Percentiles rank a stretch among this genome's conserved stretches.
phyloP scores from a whole-genome alignment of 352 stramenopile genomes.

The Pseudoperonospora humuli region DNA sequence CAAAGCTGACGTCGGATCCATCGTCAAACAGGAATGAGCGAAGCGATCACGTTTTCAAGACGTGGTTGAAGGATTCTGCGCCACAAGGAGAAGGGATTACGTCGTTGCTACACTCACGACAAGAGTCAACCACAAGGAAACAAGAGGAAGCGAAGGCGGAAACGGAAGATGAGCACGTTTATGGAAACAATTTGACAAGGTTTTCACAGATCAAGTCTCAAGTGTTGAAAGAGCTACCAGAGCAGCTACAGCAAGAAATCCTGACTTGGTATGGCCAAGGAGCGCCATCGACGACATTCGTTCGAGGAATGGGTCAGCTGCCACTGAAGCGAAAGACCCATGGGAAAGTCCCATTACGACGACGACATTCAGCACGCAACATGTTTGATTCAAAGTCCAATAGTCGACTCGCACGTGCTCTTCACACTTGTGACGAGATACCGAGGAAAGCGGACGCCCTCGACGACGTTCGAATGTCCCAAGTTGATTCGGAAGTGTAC shows the following conservation, averaged over 20 bases:
- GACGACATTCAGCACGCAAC: slow-evolving; percentile 17
- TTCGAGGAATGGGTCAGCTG: not conserved
- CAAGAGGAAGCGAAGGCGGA: slow-evolving; percentile 8
- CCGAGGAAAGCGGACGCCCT: slow-evolving; percentile 26
- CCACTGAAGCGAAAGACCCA: slow-evolving; percentile 16
- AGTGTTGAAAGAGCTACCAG: slow-evolving; percentile 52
- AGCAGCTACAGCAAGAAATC: slow-evolving; percentile 49
- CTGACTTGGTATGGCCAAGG: slow-evolving; percentile 27
- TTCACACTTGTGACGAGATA: not conserved
- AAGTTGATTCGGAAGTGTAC: slow-evolving; percentile 76
- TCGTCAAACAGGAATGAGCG: slow-evolving; percentile 8
- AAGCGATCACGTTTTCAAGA: slow-evolving; percentile 40
- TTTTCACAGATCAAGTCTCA: slow-evolving; percentile 63
- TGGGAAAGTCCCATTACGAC: slow-evolving; percentile 25
- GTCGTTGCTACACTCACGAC: not conserved
- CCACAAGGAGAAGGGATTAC: slow-evolving; percentile 1
- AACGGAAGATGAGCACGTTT: slow-evolving; percentile 5
- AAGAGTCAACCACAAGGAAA: not conserved
- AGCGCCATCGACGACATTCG: not conserved
- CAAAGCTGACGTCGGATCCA: slow-evolving; percentile 42
- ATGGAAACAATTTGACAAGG: slow-evolving; percentile 6
- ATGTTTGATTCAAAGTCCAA: slow-evolving; percentile 30
- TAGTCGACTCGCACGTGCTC: slow-evolving; percentile 4
- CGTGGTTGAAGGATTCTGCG: slow-evolving; percentile 38
- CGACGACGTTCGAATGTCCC: slow-evolving; percentile 66